These are phyloP conservation scores for Apiospora saccharicola DNA, from an alignment of 2,329 filamentous ascomycete genomes.

Conservation along the genomic window DNA sequence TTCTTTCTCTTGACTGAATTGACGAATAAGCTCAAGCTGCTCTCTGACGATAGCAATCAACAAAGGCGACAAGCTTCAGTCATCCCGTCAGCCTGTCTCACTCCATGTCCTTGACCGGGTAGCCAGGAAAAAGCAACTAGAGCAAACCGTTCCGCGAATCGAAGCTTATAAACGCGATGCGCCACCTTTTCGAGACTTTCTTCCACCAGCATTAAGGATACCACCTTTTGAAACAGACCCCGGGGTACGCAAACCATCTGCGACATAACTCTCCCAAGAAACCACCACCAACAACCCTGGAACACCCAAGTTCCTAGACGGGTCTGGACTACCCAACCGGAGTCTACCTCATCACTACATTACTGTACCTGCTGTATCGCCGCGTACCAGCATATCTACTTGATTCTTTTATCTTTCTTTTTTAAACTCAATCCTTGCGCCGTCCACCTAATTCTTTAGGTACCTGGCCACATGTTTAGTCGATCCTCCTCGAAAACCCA, in stretches of 20 bases:
- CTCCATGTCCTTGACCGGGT: not conserved
- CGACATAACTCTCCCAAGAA: slow-evolving; percentile 16
- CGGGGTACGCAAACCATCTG: slow-evolving; percentile 14
- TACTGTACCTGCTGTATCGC: not conserved
- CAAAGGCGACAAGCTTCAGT: slow-evolving; percentile 2
- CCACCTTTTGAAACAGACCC: slow-evolving; percentile 21
- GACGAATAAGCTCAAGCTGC: slow-evolving; percentile 19
- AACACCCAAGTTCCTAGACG: slow-evolving; percentile 13
- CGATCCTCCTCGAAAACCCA: slow-evolving; percentile 49
- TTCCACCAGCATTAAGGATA: slow-evolving; percentile 17
- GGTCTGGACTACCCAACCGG: slow-evolving; percentile 6
- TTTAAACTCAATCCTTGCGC: slow-evolving; percentile 21
- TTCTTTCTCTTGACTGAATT: not conserved
- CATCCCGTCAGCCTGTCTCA: slow-evolving; percentile 18
- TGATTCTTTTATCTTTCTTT: not conserved
- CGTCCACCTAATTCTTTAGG: slow-evolving; percentile 13
- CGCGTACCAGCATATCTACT: not conserved
- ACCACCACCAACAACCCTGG: slow-evolving; percentile 3
- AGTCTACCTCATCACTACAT: not conserved
- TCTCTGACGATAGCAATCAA: not conserved
- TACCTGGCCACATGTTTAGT: slow-evolving; percentile 52
- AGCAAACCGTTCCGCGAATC: slow-evolving; percentile 14
- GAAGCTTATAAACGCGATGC: slow-evolving; percentile 17
- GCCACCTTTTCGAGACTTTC: slow-evolving; percentile 18
- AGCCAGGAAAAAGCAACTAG: not conserved